Conservation (phyloP, 345 rosid genomes). For the Sisymbrium irio region DNA sequence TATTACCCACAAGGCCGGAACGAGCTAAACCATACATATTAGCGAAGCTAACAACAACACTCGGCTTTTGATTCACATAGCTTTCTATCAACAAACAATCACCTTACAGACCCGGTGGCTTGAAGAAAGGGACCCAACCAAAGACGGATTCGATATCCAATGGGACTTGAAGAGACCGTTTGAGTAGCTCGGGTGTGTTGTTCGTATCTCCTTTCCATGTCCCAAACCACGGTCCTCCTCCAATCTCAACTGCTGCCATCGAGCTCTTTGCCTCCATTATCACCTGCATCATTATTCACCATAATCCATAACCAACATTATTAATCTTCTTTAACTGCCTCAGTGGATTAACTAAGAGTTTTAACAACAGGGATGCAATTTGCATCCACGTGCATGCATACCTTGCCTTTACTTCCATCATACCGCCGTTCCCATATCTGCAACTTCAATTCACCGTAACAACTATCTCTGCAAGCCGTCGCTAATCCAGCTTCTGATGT, state of each 20-base stretch:
- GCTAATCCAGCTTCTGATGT: constrained; percentile 75
- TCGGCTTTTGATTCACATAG: background rate
- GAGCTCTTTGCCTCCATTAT: constrained; percentile 72
- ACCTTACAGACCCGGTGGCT: constrained; percentile 80
- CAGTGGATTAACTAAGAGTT: background rate
- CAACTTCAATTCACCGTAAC: constrained; percentile 70
- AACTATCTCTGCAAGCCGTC: constrained; percentile 88
- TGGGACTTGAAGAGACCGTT: constrained; percentile 50
- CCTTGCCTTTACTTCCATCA: constrained; percentile 89
- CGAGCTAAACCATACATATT: constrained; percentile 1
- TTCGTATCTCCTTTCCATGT: constrained; percentile 76
- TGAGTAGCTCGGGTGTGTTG: constrained; percentile 56
- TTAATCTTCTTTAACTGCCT: background rate
- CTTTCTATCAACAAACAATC: constrained; percentile 4
- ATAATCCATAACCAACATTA: background rate
- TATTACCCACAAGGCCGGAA: constrained; percentile 4
- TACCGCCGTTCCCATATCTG: constrained; percentile 72
- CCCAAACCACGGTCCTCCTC: constrained; percentile 98
- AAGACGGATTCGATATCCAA: constrained; percentile 58
- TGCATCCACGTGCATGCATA: constrained; percentile 18
- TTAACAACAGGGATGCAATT: background rate
- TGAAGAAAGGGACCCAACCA: constrained; percentile 55
- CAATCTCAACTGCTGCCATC: constrained; percentile 87
- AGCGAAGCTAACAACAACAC: constrained; percentile 16
- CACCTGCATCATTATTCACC: constrained; percentile 41